Evolutionary conservation across 169 alveolate genomes (phyloP), one percentile per base, ranked within the genome.

Genomic region (Plasmodium vinckei): DNA sequence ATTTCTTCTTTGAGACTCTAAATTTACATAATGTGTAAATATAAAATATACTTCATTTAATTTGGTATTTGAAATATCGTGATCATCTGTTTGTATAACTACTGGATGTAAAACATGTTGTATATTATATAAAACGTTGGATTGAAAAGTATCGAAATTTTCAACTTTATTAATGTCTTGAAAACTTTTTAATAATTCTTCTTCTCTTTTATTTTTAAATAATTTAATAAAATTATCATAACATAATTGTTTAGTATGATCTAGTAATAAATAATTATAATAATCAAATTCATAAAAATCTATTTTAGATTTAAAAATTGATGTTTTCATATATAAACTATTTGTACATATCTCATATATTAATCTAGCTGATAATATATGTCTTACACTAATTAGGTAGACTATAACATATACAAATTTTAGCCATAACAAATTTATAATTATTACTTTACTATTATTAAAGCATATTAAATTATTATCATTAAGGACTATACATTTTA

Each of bases 1-100:
- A 17, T 82, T 61, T 42, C 53, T 82, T 12, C 90, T 82, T 44
- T 82, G 90, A 49, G 73, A 67, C 2, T 68, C 86, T 17, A 27
- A 27, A 42, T 82, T 82, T 54, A 82, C 54, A 71, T 47, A 82
- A 60, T 82, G 90, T 12, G 86, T 82, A 47, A 68, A 82, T 17
- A 82, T 57, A 33, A 67, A 68, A 33, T 82, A 82, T 13, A 82
- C 86, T 9, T 56, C 72, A 2, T 44, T 47, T 27, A 39, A 15
- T 10, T 15, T 44, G 5, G 13, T 19, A 12, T 23, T 60, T 2
- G 12, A 53, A 39, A 53, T 17, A 13, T 51, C 59, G 3, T 12
- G 7, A 59, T 73, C 27, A 9, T 57, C 63, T 10, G 54, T 71
- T 42, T 82, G 73, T 23, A 82, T 51, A 10, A 67, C 44, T 17